phyloP scores from a whole-genome alignment of 192 early-diverging fungal genomes.

The Backusella parvicylindrica region DNA sequence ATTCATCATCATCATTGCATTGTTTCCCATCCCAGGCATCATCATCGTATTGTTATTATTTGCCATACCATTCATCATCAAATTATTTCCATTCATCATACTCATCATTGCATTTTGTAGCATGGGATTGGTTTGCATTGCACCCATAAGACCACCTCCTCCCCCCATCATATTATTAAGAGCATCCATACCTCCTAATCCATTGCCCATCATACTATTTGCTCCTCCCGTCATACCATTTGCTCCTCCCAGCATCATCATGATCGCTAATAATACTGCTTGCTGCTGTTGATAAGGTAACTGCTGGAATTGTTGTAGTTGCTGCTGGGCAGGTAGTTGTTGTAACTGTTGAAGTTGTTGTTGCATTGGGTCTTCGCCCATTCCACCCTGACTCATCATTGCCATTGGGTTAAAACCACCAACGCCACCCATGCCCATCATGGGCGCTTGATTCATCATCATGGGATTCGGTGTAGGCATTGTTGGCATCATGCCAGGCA shows the following conservation, averaged over 20 bases:
- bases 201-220: not conserved
- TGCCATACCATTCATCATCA: not conserved
- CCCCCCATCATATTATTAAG: not conserved
- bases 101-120: not conserved
- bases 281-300: not conserved
- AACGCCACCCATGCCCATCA: not conserved
- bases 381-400: not conserved
- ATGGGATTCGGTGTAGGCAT: not conserved
- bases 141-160: not conserved
- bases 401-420: not conserved
- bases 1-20: not conserved
- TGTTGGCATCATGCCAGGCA: not conserved
- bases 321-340: not conserved
- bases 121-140: not conserved
- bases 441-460: slow-evolving; percentile 1
- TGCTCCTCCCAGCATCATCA: not conserved
- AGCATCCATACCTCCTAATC: not conserved
- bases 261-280: not conserved
- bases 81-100: not conserved
- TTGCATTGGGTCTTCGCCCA: not conserved
- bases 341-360: slow-evolving; percentile 1
- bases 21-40: not conserved
- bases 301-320: not conserved
- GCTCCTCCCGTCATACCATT: not conserved
- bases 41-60: not conserved